Evolutionary conservation across 1,284 basidiomycete species (phyloP), one percentile per base, ranked within the genome.

Genomic region (Dichomitus squalens): DNA sequence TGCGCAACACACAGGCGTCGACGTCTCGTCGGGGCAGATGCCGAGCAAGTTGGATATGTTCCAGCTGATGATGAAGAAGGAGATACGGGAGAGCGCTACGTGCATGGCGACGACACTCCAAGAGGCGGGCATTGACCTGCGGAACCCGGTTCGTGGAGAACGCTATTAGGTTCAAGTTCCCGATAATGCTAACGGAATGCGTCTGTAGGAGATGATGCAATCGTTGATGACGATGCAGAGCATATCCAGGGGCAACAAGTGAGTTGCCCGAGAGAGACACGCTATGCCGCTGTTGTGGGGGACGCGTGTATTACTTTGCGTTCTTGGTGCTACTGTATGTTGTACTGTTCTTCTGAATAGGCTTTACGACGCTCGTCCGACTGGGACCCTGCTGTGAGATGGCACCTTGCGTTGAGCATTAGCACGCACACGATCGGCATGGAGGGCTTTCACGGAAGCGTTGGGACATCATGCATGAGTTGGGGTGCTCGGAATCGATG

Each of bases 111-210:
- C 76, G n/a, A 81, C 82, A 58, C 69, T 88, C 61, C 72, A 81
- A 55, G 84, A 83, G 40, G 84, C 83, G 35, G 87, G 85, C 0
- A 70, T 89, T 18, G 80, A 87, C 65, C 51, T 85, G 38, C 73
- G 69, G 35, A 72, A 76, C 34, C 70, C 78, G 71, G 82, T 71
- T 43, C 14, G 48, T 25, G n/a, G n/a, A 31, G 27, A 20, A 12
- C 18, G 18, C 2, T 20, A 29, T 47, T 34, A 47, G 41, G 41
- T 27, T 23, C 9, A n/a, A 12, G 7, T 44, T 16, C 25, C 27
- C 12, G 29, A 44, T 14, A 16, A 27, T 44, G 11, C 25, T 44
- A 25, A 44, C 41, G 14, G 18, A 27, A 21, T 16, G 25, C 16
- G 27, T 29, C 7, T 47, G 27, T 35, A 67, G 65, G 64, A 64